Conservation (phyloP, 2,329 filamentous ascomycete genomes). For the Sporothrix schenckii region DNA sequence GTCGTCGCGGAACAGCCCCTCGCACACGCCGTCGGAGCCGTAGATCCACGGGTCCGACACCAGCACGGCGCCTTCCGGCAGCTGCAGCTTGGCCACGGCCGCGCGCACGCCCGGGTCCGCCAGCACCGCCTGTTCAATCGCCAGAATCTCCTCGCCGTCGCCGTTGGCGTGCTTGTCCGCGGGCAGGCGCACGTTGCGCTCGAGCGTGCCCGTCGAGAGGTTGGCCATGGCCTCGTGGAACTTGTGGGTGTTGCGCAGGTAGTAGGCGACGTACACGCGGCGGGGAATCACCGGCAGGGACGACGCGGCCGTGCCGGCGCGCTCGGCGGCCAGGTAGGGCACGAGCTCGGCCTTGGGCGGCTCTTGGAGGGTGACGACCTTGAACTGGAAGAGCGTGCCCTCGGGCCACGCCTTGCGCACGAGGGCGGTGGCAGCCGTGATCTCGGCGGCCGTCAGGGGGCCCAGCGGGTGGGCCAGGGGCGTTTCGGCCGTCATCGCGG, state of each 20-base stretch:
- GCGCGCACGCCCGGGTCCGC: conserved; percentile 60
- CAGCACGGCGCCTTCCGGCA: conserved; percentile 62
- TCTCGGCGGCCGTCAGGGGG: conserved; percentile 61
- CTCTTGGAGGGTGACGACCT: conserved; percentile 62
- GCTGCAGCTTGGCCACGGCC: conserved; percentile 63
- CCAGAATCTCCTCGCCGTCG: conserved; percentile 63
- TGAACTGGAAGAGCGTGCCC: conserved; percentile 62
- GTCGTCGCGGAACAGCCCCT: conserved; percentile 34
- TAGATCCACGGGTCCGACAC: conserved; percentile 69
- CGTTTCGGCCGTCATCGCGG: conserved; percentile 26
- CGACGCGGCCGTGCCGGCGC: conserved; percentile 42
- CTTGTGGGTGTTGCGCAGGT: conserved; percentile 63
- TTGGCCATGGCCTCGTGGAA: conserved; percentile 63
- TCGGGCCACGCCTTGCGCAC: conserved; percentile 59
- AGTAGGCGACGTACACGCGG: conserved; percentile 60
- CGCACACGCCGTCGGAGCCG: conserved; percentile 53
- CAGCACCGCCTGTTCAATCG: conserved; percentile 59
- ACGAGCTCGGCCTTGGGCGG: conserved; percentile 57
- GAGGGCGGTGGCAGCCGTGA: conserved; percentile 53
- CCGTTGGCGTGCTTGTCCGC: conserved; percentile 61
- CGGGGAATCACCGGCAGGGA: conserved; percentile 50
- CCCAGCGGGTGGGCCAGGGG: conserved; percentile 57
- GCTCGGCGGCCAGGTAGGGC: conserved; percentile 51
- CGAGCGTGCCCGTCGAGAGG: conserved; percentile 53
- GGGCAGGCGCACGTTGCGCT: conserved; percentile 62